These are phyloP conservation scores for Aureobasidium sp. DNA, from an alignment of 2,329 filamentous ascomycete species.

Conservation along the genomic window DNA sequence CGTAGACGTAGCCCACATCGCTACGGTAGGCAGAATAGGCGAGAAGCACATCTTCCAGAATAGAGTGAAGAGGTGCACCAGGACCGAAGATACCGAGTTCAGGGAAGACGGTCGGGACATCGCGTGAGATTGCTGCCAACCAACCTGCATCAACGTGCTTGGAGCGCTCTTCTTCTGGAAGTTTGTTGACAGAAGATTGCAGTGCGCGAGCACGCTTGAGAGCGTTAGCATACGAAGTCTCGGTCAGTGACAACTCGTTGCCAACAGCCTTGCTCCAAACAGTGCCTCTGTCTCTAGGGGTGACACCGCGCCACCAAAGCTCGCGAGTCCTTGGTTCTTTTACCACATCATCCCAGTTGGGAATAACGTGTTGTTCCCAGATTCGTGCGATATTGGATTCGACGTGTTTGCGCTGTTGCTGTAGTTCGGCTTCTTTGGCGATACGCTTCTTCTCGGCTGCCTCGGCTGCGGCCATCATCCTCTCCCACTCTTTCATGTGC, in stretches of 20 bases:
- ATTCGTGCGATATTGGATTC: constrained; percentile 47
- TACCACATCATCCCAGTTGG: constrained; percentile 67
- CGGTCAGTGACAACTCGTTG: constrained; percentile 62
- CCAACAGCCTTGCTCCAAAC: constrained; percentile 68
- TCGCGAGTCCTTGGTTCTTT: constrained; percentile 63
- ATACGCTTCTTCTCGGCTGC: constrained; percentile 50
- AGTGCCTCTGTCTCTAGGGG: constrained; percentile 59
- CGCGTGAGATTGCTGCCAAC: constrained; percentile 57
- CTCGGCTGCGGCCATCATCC: constrained; percentile 63
- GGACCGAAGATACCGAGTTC: constrained; percentile 65
- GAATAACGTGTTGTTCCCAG: constrained; percentile 71
- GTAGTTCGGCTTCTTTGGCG: constrained; percentile 44
- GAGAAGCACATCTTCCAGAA: constrained; percentile 63
- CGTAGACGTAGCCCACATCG: constrained; percentile 70
- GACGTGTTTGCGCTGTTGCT: constrained; percentile 45
- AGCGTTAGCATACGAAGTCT: constrained; percentile 63
- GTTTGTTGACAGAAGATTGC: constrained; percentile 47
- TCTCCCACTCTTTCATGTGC: constrained; percentile 78
- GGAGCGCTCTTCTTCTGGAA: constrained; percentile 36
- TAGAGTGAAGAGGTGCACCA: constrained; percentile 59
- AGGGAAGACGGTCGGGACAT: constrained; percentile 61
- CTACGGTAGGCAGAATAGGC: constrained; percentile 77
- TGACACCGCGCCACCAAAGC: constrained; percentile 75
- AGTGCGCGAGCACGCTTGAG: constrained; percentile 59
- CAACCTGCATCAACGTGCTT: constrained; percentile 51